Evolutionary conservation across 176 grass and related monocot species (phyloP).

Genomic region (Dactylis glomerata): DNA sequence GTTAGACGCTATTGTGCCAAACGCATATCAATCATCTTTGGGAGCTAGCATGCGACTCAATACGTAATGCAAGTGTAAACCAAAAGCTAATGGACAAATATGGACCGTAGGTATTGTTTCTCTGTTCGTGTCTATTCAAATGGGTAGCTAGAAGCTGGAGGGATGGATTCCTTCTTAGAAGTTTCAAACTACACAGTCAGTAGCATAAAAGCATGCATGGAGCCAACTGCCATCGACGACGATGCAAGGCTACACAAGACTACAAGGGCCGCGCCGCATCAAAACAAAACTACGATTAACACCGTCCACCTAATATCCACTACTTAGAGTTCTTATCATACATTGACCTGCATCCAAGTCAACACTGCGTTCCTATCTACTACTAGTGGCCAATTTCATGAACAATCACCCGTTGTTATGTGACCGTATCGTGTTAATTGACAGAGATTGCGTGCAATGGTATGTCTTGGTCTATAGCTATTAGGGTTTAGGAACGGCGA

Average conservation of each 20-base stretch:
- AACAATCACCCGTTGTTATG: too few species aligned
- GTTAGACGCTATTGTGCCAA: neutral
- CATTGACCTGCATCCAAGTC: neutral
- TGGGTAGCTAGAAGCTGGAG: neutral
- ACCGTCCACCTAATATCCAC: neutral
- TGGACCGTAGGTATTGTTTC: neutral
- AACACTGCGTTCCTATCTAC: neutral
- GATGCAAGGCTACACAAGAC: neutral
- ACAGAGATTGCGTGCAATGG: too few species aligned
- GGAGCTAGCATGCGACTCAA: neutral
- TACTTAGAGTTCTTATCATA: neutral
- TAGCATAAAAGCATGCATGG: neutral
- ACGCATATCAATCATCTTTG: neutral
- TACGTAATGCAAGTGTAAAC: neutral
- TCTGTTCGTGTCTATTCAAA: neutral
- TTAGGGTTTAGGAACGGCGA: neutral
- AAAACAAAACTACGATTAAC: neutral
- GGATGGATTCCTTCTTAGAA: neutral
- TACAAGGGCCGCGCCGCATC: neutral
- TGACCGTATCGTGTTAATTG: too few species aligned
- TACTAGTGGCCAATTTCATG: neutral
- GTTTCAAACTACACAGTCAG: neutral
- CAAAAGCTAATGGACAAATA: neutral
- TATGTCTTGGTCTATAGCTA: too few species aligned
- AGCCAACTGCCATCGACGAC: neutral